Base-by-base conservation (phyloP, 306 rosid genomes). In the Calophaca sinica region DNA sequence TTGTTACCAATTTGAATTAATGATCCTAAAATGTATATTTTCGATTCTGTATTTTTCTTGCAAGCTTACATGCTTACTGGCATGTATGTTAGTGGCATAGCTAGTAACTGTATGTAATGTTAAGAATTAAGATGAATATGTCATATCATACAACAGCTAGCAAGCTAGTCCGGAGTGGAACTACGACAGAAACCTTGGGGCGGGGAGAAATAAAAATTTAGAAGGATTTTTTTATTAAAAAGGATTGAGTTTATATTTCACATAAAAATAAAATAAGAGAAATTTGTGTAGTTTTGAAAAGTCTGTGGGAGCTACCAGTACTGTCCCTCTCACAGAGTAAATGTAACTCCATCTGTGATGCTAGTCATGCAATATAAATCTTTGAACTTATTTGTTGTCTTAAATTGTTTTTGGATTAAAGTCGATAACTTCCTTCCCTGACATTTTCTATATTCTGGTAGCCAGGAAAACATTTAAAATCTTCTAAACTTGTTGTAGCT, bases 361-460 rank as follows among this genome's bases (percentile, higher is more conserved):
- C 42, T 35, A 35, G 13, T 59, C 50, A 5, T 36, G 53, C 50
- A 15, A 36, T 73, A 48, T 15, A 51, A 48, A 51, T 38, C 38
- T 38, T 12, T 45, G 46, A 46, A 48, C 49, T 53, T 31, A 32
- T 66, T n/a, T 67, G 8, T n/a, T 67, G 8, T 35, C 36, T 13
- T 35, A 29, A 64, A 38, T 3, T 73, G 51, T 62, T 49, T 7
- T 50, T 73, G 32, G 39, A 51, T 15, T 9, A 4, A 35, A 58
- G 51, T 33, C 52, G 1, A 48, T 35, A 55, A 33, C 52, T 73
- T 57, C 38, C 12, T 64, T 20, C 39, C 14, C 26, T 26, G 42
- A 20, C 60, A 50, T 64, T 45, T 29, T 38, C 60, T 76, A 7
- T 45, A 20, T 67, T 66, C 7, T 64, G 46, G 48, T 53, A 12